Evolutionary conservation across 2,329 filamentous ascomycete genomes (phyloP), one percentile per base, ranked within the genome.

Genomic region (Balansia obtecta): DNA sequence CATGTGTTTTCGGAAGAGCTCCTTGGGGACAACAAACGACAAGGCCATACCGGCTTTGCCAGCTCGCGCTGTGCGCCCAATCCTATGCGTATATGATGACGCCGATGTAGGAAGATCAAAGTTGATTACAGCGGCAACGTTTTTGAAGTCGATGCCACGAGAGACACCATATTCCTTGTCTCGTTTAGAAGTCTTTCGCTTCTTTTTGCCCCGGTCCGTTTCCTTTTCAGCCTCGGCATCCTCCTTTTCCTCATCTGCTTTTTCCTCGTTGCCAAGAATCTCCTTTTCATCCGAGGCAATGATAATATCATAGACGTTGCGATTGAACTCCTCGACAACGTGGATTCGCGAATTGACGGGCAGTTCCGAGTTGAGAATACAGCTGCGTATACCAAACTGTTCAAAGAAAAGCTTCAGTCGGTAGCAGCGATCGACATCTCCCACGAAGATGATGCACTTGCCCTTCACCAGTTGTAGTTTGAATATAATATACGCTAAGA

Each of bases 281-380:
- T 95, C 89, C 56, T 86, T 85, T 63, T 95, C 90, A 59, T 98
- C 93, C 0, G 88, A 90, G 1, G 93, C 93, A 60, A 98, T 95
- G 57, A 98, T 90, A 54, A 97, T 96, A 60, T 98, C 91, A 74
- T 98, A 98, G 7, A 97, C 83, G 49, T 88, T 87, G 68, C 87
- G 86, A 71, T 97, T 98, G 70, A 98, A 98, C 65, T 97, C 89
- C 60, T 97, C 86, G 2, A 98, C 91, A 2, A 95, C 89, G 63
- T 98, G 91, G 39, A 96, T 82, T 53, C 93, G 78, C 1, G 87
- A 93, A 61, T 96, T 96, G 56, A 97, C 83, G 0, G 93, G 93
- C 37, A 98, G 70, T 63, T 98, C 91, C 1, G 88, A 93, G 69
- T 98, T 98, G 40, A 98, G 71, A 30, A 96, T 87, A 67, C 88